Evolutionary conservation across 1,284 basidiomycete genomes (phyloP).

Genomic region (Boletellus deceptivus): DNA sequence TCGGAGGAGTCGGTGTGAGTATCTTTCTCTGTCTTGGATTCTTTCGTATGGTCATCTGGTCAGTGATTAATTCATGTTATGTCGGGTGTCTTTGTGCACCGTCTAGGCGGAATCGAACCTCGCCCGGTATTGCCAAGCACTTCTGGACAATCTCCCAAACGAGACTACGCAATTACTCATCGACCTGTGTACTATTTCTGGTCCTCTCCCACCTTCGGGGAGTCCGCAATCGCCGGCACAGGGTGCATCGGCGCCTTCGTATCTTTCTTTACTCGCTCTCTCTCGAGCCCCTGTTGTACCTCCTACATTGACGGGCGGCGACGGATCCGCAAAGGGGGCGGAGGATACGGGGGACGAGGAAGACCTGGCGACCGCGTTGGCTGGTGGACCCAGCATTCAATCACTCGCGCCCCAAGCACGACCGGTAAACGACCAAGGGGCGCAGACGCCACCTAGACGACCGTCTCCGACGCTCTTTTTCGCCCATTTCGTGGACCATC

Average conservation of each 20-base stretch:
- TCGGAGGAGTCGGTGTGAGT: conserved; percentile 77
- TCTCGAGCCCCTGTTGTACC: conserved; percentile 51
- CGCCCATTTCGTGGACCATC: conserved; percentile 92
- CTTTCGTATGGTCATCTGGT: background rate
- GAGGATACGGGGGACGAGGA: conserved; percentile 20
- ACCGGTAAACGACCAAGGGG: conserved; percentile 19
- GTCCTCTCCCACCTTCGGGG: conserved; percentile 38
- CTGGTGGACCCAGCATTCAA: conserved; percentile 14
- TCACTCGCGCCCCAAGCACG: conserved; percentile 5
- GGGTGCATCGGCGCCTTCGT: conserved; percentile 50
- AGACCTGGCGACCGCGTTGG: conserved; percentile 13
- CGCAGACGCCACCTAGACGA: conserved; percentile 42
- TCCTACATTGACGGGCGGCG: conserved; percentile 35
- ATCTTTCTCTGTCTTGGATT: conserved; percentile 1
- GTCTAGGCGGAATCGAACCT: conserved; percentile 77
- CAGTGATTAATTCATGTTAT: background rate
- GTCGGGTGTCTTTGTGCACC: background rate
- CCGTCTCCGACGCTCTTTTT: conserved; percentile 90
- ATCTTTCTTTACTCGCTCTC: conserved; percentile 77
- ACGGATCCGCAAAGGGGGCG: conserved; percentile 33
- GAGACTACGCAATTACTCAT: conserved; percentile 91
- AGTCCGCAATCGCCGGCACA: conserved; percentile 23
- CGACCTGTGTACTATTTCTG: conserved; percentile 83
- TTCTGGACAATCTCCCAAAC: conserved; percentile 80
- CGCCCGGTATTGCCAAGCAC: conserved; percentile 78